Evolutionary conservation across 1,284 basidiomycete species (phyloP).

Genomic region (Papiliotrema flavescens): DNA sequence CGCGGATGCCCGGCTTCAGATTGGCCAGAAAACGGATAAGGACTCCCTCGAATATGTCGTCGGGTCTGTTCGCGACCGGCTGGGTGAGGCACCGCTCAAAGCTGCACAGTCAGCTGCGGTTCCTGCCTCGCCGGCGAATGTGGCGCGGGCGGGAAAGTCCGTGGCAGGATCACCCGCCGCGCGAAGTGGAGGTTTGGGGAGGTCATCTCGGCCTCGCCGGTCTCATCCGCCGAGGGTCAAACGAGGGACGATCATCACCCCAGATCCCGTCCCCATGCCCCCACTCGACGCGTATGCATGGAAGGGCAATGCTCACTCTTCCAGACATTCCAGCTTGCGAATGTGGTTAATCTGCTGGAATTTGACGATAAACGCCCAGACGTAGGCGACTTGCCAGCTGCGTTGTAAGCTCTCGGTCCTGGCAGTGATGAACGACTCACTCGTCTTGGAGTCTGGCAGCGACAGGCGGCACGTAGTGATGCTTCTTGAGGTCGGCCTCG

Average conservation of each 20-base stretch:
- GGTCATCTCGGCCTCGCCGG: neutral
- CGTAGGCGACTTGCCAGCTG: slow-evolving; percentile 47
- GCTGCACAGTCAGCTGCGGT: slow-evolving; percentile 13
- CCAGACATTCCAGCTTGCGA: slow-evolving; percentile 28
- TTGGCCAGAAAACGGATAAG: slow-evolving; percentile 40
- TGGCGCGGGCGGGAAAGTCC: neutral
- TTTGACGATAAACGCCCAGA: slow-evolving; percentile 45
- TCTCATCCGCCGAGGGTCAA: too few species aligned
- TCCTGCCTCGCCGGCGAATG: neutral
- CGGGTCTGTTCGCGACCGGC: slow-evolving; percentile 41
- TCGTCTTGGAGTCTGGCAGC: slow-evolving; percentile 30
- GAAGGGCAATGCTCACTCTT: slow-evolving; percentile 31
- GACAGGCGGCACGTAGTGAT: slow-evolving; percentile 22
- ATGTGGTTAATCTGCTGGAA: slow-evolving; percentile 35
- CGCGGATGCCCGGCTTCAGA: slow-evolving; percentile 31
- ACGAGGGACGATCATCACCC: too few species aligned
- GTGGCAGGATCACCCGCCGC: neutral
- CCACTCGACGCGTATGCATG: neutral
- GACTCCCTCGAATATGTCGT: slow-evolving; percentile 43
- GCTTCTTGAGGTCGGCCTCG: slow-evolving; percentile 28
- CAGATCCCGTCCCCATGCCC: neutral
- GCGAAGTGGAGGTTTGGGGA: neutral
- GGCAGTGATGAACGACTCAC: slow-evolving; percentile 21
- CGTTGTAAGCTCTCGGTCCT: neutral
- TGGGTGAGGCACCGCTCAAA: slow-evolving; percentile 36